Evolutionary conservation across 2,329 filamentous ascomycete genomes (phyloP).

Genomic region (Colletotrichum cuscutae): DNA sequence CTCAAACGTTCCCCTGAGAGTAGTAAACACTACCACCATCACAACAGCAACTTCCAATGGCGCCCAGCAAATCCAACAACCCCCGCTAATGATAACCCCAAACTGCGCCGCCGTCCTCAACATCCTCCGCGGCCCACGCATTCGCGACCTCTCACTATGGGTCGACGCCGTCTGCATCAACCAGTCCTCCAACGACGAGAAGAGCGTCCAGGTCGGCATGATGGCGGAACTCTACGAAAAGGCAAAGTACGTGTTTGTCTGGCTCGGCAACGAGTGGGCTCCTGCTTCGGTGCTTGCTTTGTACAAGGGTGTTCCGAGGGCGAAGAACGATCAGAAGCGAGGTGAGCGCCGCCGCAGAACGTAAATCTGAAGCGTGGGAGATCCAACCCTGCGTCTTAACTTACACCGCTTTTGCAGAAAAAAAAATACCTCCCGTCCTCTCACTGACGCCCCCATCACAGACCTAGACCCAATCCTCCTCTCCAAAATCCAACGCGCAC

Average conservation of each 20-base stretch:
- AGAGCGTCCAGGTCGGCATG: neutral
- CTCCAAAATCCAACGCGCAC: neutral
- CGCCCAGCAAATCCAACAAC: neutral
- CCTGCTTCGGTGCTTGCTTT: neutral
- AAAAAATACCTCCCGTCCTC: neutral
- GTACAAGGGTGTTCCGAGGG: neutral
- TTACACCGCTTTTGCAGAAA: too few relatives aligned
- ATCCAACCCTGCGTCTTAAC: too few relatives aligned
- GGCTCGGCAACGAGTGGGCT: neutral
- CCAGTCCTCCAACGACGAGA: neutral
- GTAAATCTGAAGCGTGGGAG: too few relatives aligned
- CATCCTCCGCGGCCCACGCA: neutral
- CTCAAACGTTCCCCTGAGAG: neutral
- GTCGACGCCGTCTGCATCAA: neutral
- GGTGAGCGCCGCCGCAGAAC: neutral
- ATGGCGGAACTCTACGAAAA: neutral
- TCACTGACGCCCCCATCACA: neutral
- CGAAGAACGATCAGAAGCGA: neutral
- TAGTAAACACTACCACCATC: neutral
- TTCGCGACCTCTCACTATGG: neutral
- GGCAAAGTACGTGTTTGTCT: neutral
- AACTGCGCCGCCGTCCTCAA: neutral
- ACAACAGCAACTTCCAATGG: too few relatives aligned
- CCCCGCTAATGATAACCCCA: neutral
- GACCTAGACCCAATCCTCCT: neutral